Percentiles rank a stretch among this genome's conserved stretches.
phyloP scores from a whole-genome alignment of 768 basidiomycete genomes.

The Termitomyces sp. region DNA sequence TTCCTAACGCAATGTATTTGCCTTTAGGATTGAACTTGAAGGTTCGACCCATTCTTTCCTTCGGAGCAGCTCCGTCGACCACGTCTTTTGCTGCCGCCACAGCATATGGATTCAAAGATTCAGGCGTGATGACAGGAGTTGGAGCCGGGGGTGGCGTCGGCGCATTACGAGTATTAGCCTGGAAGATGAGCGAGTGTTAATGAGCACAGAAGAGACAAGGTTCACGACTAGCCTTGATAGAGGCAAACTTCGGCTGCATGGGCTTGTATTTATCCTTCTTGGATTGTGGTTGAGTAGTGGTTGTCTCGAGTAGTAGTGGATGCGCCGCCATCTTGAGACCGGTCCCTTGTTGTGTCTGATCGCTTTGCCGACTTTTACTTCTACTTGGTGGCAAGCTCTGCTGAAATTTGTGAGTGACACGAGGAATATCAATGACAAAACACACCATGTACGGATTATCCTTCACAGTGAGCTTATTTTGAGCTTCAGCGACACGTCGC shows the following conservation, averaged over 20 bases:
- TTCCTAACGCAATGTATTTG: slow-evolving; percentile 75
- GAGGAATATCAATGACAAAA: slow-evolving; percentile 1
- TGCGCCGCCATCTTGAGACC: slow-evolving; percentile 91
- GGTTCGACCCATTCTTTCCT: slow-evolving; percentile 60
- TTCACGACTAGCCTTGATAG: slow-evolving; percentile 63
- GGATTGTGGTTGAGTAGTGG: slow-evolving; percentile 53
- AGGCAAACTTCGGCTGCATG: slow-evolving; percentile 99
- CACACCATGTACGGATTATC: slow-evolving; percentile 87
- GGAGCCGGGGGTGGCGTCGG: slow-evolving; percentile 55
- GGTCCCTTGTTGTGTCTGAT: slow-evolving; percentile 70
- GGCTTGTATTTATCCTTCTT: slow-evolving; percentile 95
- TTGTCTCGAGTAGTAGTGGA: slow-evolving; percentile 72
- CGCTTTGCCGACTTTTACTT: slow-evolving; percentile 50
- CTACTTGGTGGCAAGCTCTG: slow-evolving; percentile 50
- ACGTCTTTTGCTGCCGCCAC: slow-evolving; percentile 49
- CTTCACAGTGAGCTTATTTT: slow-evolving; percentile 66
- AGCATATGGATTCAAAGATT: slow-evolving; percentile 74
- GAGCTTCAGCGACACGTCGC: slow-evolving; percentile 76
- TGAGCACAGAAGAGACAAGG: not conserved
- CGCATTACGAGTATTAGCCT: slow-evolving; percentile 76
- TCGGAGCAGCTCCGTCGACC: slow-evolving; percentile 68
- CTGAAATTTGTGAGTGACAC: not conserved
- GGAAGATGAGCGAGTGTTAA: not conserved
- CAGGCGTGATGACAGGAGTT: slow-evolving; percentile 32
- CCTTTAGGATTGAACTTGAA: slow-evolving; percentile 92